These are phyloP conservation scores for Fusarium globosum DNA, from an alignment of 2,329 filamentous ascomycete genomes.

Conservation along the genomic window DNA sequence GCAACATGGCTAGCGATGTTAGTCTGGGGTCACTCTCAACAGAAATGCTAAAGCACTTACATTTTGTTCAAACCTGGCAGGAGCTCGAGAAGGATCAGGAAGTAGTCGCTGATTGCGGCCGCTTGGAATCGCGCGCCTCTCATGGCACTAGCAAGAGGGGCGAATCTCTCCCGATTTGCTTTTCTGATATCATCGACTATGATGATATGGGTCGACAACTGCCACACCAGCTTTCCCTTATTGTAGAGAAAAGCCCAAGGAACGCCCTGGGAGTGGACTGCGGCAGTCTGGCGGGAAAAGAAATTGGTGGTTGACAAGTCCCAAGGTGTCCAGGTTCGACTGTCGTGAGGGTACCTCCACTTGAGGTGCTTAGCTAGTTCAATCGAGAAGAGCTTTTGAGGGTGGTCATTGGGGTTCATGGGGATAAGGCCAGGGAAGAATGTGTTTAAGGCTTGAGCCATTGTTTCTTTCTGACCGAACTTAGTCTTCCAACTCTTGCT, in stretches of 20 bases:
- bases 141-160: neutral
- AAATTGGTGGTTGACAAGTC: neutral
- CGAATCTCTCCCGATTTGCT: neutral
- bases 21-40: neutral
- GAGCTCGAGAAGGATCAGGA: neutral
- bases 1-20: neutral
- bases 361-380: neutral
- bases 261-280: neutral
- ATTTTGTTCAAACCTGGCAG: neutral
- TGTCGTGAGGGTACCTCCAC: neutral
- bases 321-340: neutral
- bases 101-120: neutral
- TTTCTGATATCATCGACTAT: neutral
- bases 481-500: neutral
- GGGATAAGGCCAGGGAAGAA: neutral
- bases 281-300: neutral
- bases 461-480: neutral
- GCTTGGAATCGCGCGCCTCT: neutral
- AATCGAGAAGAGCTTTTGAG: neutral
- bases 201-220: neutral
- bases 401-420: neutral
- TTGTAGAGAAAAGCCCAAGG: neutral
- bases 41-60: neutral
- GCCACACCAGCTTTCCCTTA: neutral
- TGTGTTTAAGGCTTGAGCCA: neutral